Evolutionary conservation across 129 eudicot species (phyloP).

Genomic region (Flaveria brownii): DNA sequence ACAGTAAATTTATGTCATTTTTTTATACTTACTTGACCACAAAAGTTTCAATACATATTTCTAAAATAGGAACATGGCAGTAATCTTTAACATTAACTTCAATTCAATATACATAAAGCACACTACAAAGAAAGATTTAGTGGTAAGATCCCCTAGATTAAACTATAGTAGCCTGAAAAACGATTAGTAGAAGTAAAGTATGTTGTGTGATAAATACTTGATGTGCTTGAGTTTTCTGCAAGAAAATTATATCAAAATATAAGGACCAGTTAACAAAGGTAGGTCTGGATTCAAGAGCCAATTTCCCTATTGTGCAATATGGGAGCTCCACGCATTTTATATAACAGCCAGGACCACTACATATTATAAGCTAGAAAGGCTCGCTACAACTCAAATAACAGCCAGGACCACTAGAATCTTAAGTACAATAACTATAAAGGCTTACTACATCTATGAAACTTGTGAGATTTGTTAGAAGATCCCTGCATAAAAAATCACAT

Average conservation of each 20-base stretch:
- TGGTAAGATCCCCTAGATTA: neutral
- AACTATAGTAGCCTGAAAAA: neutral
- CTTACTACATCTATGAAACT: neutral
- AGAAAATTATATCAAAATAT: neutral
- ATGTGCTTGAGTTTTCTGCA: neutral
- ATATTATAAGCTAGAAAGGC: slow-evolving; percentile 14
- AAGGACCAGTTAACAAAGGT: slow-evolving; percentile 2
- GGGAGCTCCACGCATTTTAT: slow-evolving; percentile 16
- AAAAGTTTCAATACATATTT: neutral
- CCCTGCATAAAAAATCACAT: slow-evolving; percentile 1
- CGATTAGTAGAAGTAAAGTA: neutral
- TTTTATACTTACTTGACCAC: neutral
- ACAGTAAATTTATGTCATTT: neutral
- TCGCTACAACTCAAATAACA: neutral
- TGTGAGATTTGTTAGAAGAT: neutral
- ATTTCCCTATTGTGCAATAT: slow-evolving; percentile 14
- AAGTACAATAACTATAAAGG: slow-evolving; percentile 18
- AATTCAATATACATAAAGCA: slow-evolving; percentile 7
- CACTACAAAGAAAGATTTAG: neutral
- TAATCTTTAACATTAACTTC: slow-evolving; percentile 14
- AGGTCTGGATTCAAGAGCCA: slow-evolving; percentile 10
- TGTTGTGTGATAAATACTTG: neutral
- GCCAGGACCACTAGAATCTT: slow-evolving; percentile 12
- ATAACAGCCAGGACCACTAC: slow-evolving; percentile 14
- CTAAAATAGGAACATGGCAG: neutral